These are phyloP conservation scores for Vigna hirtella DNA, from an alignment of 306 rosid genomes.

Conservation along the genomic window DNA sequence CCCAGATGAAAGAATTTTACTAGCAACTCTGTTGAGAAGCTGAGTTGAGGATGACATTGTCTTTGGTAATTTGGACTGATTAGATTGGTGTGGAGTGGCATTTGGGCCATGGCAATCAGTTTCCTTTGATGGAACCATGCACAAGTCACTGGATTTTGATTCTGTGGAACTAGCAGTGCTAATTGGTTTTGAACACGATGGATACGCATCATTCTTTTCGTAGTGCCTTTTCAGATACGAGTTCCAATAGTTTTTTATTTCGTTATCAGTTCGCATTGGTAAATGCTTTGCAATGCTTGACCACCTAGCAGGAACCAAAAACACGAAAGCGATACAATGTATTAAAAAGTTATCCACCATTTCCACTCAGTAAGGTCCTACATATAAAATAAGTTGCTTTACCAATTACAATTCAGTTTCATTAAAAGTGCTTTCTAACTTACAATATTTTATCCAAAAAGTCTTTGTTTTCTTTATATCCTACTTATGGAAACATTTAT, in stretches of 20 bases:
- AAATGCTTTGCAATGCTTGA: constrained; percentile 42
- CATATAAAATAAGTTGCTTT: not conserved
- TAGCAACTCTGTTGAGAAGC: constrained; percentile 38
- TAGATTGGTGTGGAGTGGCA: not conserved
- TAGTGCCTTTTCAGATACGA: constrained; percentile 24
- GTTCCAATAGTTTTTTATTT: constrained; percentile 46
- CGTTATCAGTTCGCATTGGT: constrained; percentile 39
- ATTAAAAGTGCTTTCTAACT: too few species aligned
- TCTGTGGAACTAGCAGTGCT: not conserved
- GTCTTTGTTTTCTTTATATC: not conserved
- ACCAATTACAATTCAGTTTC: not conserved
- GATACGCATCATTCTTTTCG: not conserved
- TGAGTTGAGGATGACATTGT: constrained; percentile 33
- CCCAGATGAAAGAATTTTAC: constrained; percentile 23
- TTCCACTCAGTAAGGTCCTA: not conserved
- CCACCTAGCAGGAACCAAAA: constrained; percentile 33
- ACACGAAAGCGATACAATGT: not conserved
- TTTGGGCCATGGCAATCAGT: not conserved
- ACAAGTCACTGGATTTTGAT: constrained; percentile 26
- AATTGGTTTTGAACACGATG: constrained; percentile 18
- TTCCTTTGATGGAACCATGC: constrained; percentile 1
- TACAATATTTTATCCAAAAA: not conserved
- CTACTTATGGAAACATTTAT: not conserved
- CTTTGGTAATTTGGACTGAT: not conserved
- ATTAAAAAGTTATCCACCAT: not conserved